Percentiles rank a stretch among this genome's conserved stretches.
phyloP scores from a whole-genome alignment of 345 rosid species.

The Salix suchowensis region DNA sequence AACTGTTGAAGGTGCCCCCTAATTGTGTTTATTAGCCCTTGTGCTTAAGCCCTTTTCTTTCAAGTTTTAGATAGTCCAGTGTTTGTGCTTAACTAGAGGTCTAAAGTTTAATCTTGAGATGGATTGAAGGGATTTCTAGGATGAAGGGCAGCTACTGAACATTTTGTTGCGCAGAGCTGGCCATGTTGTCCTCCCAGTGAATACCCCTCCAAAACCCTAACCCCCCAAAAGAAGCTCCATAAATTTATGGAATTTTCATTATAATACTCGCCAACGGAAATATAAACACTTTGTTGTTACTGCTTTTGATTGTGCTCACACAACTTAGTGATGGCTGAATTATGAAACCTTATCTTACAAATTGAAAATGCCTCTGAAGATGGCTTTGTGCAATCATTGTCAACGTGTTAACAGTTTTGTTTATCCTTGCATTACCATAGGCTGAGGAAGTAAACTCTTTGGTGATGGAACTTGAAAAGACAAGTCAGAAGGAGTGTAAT shows the following conservation, averaged over 20 bases:
- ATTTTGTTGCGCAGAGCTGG: not conserved
- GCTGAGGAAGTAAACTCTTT: conserved; percentile 46
- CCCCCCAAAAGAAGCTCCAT: not conserved
- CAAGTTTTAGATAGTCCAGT: not conserved
- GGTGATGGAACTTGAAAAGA: conserved; percentile 47
- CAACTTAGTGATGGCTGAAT: not conserved
- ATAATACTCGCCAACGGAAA: not conserved
- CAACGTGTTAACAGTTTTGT: not conserved
- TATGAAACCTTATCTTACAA: not conserved
- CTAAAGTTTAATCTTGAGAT: not conserved
- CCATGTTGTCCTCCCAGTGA: not conserved
- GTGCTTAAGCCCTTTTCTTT: not conserved
- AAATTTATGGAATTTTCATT: not conserved
- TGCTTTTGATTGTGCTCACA: not conserved
- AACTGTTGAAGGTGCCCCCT: not conserved
- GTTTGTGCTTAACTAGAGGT: not conserved
- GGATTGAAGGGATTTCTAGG: not conserved
- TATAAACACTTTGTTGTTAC: not conserved
- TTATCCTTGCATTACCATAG: conserved; percentile 25
- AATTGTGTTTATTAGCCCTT: not conserved
- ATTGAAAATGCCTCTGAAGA: not conserved
- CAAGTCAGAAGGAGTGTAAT: conserved; percentile 48
- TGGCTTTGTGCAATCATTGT: not conserved
- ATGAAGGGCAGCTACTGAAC: not conserved
- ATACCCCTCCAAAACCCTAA: not conserved